Percentiles rank a stretch among this genome's conserved stretches.
phyloP scores from a whole-genome alignment of 352 stramenopile genomes.

The Thraustotheca clavata region DNA sequence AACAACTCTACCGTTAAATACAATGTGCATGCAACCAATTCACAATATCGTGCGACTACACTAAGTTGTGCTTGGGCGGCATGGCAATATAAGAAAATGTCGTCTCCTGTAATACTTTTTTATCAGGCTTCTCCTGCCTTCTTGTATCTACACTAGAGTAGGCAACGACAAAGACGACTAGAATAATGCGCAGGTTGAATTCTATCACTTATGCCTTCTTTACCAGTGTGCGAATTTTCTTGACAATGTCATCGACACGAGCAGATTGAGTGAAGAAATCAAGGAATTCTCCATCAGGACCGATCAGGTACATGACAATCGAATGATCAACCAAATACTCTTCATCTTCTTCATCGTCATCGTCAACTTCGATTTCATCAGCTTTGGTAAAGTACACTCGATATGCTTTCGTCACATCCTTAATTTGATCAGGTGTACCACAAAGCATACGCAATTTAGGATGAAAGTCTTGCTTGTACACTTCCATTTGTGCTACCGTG shows the following conservation, averaged over 20 bases:
- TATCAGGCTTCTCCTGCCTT: neutral
- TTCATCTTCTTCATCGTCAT: slow-evolving; percentile 85
- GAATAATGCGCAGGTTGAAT: neutral
- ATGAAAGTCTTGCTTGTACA: slow-evolving; percentile 92
- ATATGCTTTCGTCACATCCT: slow-evolving; percentile 96
- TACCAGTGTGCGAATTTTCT: slow-evolving; percentile 79
- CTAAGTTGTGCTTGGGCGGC: too few species aligned
- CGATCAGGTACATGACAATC: slow-evolving; percentile 99
- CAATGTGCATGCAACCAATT: too few species aligned
- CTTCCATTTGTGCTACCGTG: slow-evolving; percentile 92
- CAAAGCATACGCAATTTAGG: slow-evolving; percentile 85
- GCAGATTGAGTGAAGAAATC: slow-evolving; percentile 99
- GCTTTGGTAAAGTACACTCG: slow-evolving; percentile 98
- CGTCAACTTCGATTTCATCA: slow-evolving; percentile 86
- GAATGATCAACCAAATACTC: slow-evolving; percentile 99
- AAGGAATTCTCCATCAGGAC: slow-evolving; percentile 94
- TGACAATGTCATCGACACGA: slow-evolving; percentile 89
- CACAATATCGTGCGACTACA: too few species aligned
- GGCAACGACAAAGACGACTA: neutral
- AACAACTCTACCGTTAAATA: slow-evolving; percentile 98
- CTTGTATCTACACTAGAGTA: neutral
- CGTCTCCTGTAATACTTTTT: too few species aligned
- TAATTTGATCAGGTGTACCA: slow-evolving; percentile 91
- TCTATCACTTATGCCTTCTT: neutral
- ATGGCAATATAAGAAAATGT: too few species aligned